Conservation (phyloP, 352 stramenopile species). For the Globisporangium mamillatum region DNA sequence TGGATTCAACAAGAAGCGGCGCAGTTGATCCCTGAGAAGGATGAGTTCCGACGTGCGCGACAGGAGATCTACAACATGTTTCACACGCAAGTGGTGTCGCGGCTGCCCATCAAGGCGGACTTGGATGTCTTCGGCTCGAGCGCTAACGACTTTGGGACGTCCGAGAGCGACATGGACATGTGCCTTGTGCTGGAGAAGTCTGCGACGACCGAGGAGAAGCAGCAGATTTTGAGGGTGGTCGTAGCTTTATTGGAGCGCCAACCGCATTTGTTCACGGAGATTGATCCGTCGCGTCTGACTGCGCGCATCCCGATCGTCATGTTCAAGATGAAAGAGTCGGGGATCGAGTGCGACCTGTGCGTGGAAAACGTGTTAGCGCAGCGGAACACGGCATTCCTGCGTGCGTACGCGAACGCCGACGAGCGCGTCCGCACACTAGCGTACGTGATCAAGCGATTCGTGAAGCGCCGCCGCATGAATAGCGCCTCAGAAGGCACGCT, state of each 20-base stretch:
- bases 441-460: constrained; percentile 83
- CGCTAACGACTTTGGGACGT: constrained; percentile 95
- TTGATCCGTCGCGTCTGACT: constrained; percentile 85
- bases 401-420: constrained; percentile 88
- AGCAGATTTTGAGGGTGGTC: constrained; percentile 59
- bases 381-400: constrained; percentile 95
- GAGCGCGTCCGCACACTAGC: constrained; percentile 70
- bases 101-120: constrained; percentile 50
- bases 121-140: constrained; percentile 95
- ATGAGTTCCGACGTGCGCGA: constrained; percentile 52
- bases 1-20: constrained; percentile 52
- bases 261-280: constrained; percentile 59
- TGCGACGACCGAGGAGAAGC: constrained; percentile 55
- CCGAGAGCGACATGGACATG: constrained; percentile 93
- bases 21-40: constrained; percentile 58
- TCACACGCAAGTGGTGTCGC: constrained; percentile 52
- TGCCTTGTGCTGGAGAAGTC: constrained; percentile 69
- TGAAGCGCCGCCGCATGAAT: constrained; percentile 84
- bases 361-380: constrained; percentile 97
- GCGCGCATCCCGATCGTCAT: constrained; percentile 98
- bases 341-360: constrained; percentile 77
- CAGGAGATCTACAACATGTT: constrained; percentile 73
- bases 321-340: constrained; percentile 87
- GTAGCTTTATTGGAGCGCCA: constrained; percentile 52
- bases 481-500: constrained; percentile 76